Conservation (phyloP, 805 yeast genomes). For the Kodamaea nitidulidarum region DNA sequence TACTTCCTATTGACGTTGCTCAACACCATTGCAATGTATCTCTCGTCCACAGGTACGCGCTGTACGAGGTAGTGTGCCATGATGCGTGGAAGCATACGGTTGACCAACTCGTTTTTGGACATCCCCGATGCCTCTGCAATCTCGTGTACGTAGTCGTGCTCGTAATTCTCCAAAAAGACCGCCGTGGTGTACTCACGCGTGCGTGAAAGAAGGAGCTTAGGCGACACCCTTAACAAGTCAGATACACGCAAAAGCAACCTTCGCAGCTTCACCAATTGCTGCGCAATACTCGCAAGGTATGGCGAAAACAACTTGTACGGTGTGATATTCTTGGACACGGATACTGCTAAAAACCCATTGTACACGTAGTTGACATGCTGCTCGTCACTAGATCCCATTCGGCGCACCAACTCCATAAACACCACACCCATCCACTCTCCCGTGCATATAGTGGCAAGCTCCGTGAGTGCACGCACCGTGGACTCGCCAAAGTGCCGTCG, state of each 20-base stretch:
- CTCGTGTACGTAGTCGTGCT: constrained; percentile 57
- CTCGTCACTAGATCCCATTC: constrained; percentile 52
- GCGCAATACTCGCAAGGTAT: constrained; percentile 67
- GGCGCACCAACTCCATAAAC: constrained; percentile 60
- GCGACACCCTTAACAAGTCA: constrained; percentile 59
- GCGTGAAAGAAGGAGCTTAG: constrained; percentile 57
- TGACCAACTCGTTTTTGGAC: constrained; percentile 45
- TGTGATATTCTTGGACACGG: constrained; percentile 53
- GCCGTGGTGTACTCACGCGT: constrained; percentile 78
- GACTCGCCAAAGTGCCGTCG: constrained; percentile 52
- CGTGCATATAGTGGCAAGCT: constrained; percentile 54
- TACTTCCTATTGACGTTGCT: constrained; percentile 50
- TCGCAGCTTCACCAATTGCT: constrained; percentile 57
- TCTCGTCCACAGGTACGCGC: constrained; percentile 44
- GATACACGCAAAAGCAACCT: constrained; percentile 57
- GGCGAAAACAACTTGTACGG: constrained; percentile 82
- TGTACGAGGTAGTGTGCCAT: constrained; percentile 56
- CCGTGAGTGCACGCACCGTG: constrained; percentile 57
- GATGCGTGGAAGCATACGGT: constrained; percentile 47
- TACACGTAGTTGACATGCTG: constrained; percentile 68
- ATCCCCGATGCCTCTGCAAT: constrained; percentile 53
- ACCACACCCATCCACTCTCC: constrained; percentile 69
- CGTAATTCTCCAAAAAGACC: constrained; percentile 61
- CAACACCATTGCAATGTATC: constrained; percentile 49
- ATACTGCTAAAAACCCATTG: constrained; percentile 56